phyloP scores from a whole-genome alignment of 179 eudicot genomes.

The Beta lomatogona region DNA sequence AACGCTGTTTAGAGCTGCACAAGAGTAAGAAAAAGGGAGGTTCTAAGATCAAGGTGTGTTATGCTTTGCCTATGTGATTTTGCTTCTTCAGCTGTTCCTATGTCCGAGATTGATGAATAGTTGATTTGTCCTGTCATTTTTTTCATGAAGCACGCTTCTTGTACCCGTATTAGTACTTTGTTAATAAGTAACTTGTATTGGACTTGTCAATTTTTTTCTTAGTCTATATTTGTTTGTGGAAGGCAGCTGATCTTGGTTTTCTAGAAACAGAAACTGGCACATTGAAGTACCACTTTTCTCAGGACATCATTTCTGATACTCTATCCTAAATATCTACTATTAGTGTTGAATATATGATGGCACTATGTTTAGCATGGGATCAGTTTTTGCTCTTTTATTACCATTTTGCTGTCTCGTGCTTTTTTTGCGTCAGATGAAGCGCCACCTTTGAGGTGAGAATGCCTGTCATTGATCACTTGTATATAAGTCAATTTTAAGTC shows the following conservation, averaged over 20 bases:
- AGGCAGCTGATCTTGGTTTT: background rate
- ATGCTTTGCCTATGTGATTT: background rate
- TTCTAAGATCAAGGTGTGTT: slow-evolving; percentile 74
- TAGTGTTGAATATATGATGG: background rate
- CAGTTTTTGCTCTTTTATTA: background rate
- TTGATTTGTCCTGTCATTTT: background rate
- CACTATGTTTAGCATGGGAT: background rate
- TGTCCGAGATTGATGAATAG: background rate
- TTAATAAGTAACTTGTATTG: background rate
- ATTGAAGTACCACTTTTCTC: background rate
- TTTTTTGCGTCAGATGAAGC: background rate
- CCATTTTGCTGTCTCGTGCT: background rate
- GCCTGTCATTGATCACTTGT: no score
- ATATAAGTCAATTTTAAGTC: background rate
- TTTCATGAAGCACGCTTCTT: background rate
- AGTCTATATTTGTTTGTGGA: background rate
- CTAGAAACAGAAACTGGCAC: background rate
- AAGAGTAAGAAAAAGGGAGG: slow-evolving; percentile 62
- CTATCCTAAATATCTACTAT: background rate
- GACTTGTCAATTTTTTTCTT: background rate
- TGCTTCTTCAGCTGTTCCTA: background rate
- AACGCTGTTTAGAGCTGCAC: slow-evolving; percentile 93
- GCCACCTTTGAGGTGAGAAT: background rate
- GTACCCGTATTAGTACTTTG: background rate
- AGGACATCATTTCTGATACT: background rate